A percentile compares a stretch with the other conserved stretches of the same genome.
These are phyloP conservation scores for Phialocephala subalpina DNA, from an alignment of 2,329 filamentous ascomycete genomes.

Conservation along the genomic window DNA sequence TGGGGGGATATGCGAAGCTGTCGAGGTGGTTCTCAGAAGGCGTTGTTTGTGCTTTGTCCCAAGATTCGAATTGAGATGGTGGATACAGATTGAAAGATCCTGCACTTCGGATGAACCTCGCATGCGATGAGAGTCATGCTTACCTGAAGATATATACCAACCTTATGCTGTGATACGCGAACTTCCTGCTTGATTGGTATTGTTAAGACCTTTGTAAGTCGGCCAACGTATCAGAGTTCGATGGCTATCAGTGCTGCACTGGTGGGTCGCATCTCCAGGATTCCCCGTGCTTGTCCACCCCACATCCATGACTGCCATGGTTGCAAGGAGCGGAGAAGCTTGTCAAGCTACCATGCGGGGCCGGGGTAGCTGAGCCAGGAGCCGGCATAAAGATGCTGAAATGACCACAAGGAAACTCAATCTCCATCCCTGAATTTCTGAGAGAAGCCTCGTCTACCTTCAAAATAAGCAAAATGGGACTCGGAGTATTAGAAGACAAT, in stretches of 20 bases:
- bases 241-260: background rate
- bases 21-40: background rate
- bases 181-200: background rate
- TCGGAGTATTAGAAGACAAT: conserved; percentile 36
- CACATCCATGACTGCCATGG: background rate
- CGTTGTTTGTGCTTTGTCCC: background rate
- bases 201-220: background rate
- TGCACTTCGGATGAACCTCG: too few species aligned
- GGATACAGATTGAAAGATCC: background rate
- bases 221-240: background rate
- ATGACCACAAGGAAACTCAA: background rate
- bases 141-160: background rate
- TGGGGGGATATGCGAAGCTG: background rate
- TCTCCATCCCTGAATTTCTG: background rate
- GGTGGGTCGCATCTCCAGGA: background rate
- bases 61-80: background rate
- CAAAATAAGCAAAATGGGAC: conserved; percentile 28
- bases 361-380: background rate
- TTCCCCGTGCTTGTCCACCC: conserved; percentile 1
- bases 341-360: conserved; percentile 3
- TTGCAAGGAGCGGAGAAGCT: background rate
- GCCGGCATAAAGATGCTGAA: background rate
- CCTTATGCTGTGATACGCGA: background rate
- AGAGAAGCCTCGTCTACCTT: background rate
- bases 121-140: background rate